phyloP scores from a whole-genome alignment of 768 basidiomycete species.

The Leccinum arenicola region DNA sequence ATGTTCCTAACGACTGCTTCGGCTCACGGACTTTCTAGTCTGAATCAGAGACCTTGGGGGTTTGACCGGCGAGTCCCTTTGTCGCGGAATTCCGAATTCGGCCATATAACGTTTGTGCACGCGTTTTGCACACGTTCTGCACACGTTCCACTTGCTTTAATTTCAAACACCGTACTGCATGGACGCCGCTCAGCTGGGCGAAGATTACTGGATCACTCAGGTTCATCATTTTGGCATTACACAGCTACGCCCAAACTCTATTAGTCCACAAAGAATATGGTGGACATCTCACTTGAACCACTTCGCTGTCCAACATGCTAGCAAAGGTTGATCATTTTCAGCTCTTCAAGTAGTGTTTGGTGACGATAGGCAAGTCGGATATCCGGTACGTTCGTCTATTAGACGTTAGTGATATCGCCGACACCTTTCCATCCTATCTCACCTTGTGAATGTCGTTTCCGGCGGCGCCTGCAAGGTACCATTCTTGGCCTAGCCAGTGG shows the following conservation, averaged over 20 bases:
- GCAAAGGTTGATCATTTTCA: constrained; percentile 56
- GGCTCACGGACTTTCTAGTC: not conserved
- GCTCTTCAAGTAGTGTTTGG: constrained; percentile 82
- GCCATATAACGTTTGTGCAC: not conserved
- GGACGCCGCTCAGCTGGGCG: not conserved
- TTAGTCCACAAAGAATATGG: not conserved
- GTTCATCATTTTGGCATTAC: not conserved
- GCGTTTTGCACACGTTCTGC: no score
- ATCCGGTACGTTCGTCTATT: constrained; percentile 95
- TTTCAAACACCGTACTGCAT: not conserved
- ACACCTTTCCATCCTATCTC: constrained; percentile 6
- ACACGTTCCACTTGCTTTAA: not conserved
- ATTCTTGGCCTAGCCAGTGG: constrained; percentile 90
- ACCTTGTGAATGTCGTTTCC: constrained; percentile 98
- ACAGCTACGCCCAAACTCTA: not conserved
- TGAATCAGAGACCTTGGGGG: not conserved
- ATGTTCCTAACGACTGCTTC: not conserved
- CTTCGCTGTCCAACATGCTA: constrained; percentile 1
- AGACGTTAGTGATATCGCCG: constrained; percentile 3
- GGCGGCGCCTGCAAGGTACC: constrained; percentile 89
- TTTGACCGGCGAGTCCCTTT: not conserved
- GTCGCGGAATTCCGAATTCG: not conserved
- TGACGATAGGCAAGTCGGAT: constrained; percentile 89
- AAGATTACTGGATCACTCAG: not conserved
- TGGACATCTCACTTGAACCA: not conserved